Percentiles rank a stretch among this genome's conserved stretches.
These are phyloP conservation scores for Alternaria arbusti DNA, from an alignment of 2,329 filamentous ascomycete genomes.

Conservation along the genomic window DNA sequence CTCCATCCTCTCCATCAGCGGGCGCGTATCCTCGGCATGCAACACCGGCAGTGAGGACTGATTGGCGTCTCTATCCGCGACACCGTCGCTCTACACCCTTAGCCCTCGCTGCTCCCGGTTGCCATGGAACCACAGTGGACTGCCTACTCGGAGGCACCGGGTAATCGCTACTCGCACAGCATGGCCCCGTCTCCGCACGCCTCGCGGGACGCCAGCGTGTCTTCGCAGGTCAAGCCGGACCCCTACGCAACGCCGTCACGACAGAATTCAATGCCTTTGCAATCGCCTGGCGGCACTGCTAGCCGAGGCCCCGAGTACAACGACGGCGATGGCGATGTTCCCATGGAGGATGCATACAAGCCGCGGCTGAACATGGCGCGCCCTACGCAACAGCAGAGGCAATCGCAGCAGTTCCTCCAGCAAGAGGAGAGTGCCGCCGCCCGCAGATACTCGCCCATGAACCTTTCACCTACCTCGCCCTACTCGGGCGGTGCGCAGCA, in stretches of 20 bases:
- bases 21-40: constrained; percentile 44
- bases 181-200: constrained; percentile 44
- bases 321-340: constrained; percentile 47
- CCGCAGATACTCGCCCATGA: constrained; percentile 96
- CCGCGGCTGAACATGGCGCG: constrained; percentile 37
- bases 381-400: constrained; percentile 77
- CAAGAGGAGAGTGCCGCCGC: constrained; percentile 81
- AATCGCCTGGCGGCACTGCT: constrained; percentile 40
- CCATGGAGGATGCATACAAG: constrained; percentile 16
- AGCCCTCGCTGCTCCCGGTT: constrained; percentile 12
- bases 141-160: constrained; percentile 43
- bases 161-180: constrained; percentile 46
- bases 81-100: constrained; percentile 20
- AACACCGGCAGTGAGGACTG: constrained; percentile 35
- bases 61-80: constrained; percentile 46
- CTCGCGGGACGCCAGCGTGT: constrained; percentile 39
- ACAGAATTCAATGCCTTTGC: constrained; percentile 45
- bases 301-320: constrained; percentile 46
- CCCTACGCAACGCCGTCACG: constrained; percentile 45
- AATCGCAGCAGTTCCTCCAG: constrained; percentile 74
- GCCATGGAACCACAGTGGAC: constrained; percentile 50
- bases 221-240: constrained; percentile 45
- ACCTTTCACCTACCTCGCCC: constrained; percentile 80
- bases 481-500: constrained; percentile 71
- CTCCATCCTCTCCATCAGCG: background rate